Conservation (phyloP, 495 filamentous ascomycete species). For the Peziza echinospora region DNA sequence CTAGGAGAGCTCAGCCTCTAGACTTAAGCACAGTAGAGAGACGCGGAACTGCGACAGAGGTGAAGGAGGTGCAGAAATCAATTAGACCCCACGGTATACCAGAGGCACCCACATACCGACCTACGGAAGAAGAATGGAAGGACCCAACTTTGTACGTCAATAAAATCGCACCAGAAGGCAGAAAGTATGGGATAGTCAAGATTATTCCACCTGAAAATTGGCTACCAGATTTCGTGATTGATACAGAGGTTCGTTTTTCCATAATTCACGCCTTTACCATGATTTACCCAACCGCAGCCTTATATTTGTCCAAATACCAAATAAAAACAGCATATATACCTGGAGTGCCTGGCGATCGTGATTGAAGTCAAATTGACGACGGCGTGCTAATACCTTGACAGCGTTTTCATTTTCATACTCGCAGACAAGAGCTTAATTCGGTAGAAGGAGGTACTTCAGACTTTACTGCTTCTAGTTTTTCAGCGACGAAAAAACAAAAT, state of each 20-base stretch:
- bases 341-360: too few relatives aligned
- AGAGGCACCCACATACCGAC: constrained; percentile 80
- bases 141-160: constrained; percentile 82
- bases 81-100: constrained; percentile 60
- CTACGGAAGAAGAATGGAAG: constrained; percentile 81
- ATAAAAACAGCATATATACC: too few relatives aligned
- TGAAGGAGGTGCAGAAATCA: constrained; percentile 40
- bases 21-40: constrained; percentile 84
- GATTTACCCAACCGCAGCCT: too few relatives aligned
- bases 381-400: too few relatives aligned
- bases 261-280: too few relatives aligned
- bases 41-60: constrained; percentile 41
- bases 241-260: constrained; percentile 60
- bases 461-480: constrained; percentile 23
- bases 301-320: too few relatives aligned
- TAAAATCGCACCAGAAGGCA: constrained; percentile 67
- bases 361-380: too few relatives aligned
- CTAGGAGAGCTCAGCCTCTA: constrained; percentile 46
- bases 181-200: constrained; percentile 76
- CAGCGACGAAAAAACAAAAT: constrained; percentile 6
- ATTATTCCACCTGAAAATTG: constrained; percentile 83
- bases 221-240: constrained; percentile 87
- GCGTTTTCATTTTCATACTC: constrained; percentile 91
- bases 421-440: constrained; percentile 92
- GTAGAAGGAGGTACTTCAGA: constrained; percentile 80